Percentiles rank a stretch among this genome's conserved stretches.
These are phyloP conservation scores for Colletotrichum tanaceti DNA, from an alignment of 2,329 filamentous ascomycete genomes.

Conservation along the genomic window DNA sequence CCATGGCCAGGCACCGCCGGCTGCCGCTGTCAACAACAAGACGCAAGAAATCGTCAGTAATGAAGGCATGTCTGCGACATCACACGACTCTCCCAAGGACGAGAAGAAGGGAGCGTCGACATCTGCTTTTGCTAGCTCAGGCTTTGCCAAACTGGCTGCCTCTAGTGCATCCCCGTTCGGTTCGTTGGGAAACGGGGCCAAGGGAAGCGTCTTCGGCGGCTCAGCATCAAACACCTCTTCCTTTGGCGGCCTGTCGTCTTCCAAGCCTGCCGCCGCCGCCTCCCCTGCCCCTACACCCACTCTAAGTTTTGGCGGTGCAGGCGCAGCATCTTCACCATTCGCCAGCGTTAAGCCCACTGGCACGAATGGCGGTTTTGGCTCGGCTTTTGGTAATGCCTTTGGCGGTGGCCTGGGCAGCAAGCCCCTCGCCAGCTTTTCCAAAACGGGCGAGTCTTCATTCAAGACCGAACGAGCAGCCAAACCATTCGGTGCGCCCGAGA, in stretches of 20 bases:
- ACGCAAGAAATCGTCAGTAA: conserved; percentile 39
- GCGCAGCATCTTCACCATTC: conserved; percentile 58
- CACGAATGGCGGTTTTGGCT: conserved; percentile 60
- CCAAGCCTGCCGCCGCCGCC: conserved; percentile 46
- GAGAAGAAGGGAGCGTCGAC: conserved; percentile 58
- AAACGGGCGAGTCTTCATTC: conserved; percentile 63
- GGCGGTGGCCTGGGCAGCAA: conserved; percentile 56
- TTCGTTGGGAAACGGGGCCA: conserved; percentile 58
- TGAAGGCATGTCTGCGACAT: conserved; percentile 44
- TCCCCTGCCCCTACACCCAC: conserved; percentile 54
- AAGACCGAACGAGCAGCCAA: conserved; percentile 72
- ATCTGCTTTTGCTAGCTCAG: conserved; percentile 75
- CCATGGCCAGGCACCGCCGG: conserved; percentile 17
- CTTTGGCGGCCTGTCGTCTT: conserved; percentile 47
- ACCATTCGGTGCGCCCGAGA: conserved; percentile 82
- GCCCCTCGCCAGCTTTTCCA: conserved; percentile 75
- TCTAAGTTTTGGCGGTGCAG: conserved; percentile 60
- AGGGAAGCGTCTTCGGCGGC: conserved; percentile 61
- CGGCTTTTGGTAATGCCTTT: conserved; percentile 58
- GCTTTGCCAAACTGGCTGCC: conserved; percentile 73
- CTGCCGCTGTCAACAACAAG: conserved; percentile 16
- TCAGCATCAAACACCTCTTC: conserved; percentile 44
- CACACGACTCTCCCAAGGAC: conserved; percentile 27
- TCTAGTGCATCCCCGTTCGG: conserved; percentile 74
- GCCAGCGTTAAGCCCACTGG: conserved; percentile 54